These are phyloP conservation scores for Phytophthora tentaculata DNA, from an alignment of 352 stramenopile genomes.

Conservation along the genomic window DNA sequence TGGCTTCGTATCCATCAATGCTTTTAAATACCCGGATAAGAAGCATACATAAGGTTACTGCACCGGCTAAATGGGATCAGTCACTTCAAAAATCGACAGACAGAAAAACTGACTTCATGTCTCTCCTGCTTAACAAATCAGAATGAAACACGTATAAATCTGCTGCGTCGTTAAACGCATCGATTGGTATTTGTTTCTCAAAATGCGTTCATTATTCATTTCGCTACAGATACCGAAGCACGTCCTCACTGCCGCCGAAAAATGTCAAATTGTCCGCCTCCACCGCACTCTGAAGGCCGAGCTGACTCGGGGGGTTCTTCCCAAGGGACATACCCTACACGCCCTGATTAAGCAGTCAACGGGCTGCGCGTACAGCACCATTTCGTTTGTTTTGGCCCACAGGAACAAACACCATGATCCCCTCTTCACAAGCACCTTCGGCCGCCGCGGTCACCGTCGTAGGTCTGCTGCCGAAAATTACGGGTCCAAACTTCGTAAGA, in stretches of 20 bases:
- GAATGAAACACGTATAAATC: not conserved
- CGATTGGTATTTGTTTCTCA: not conserved
- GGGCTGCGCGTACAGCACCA: not conserved
- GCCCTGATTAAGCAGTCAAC: not conserved
- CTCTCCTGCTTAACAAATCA: not conserved
- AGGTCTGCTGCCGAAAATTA: not conserved
- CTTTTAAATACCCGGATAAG: too few relatives aligned
- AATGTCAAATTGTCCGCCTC: not conserved
- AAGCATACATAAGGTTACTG: too few relatives aligned
- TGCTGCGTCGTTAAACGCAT: not conserved
- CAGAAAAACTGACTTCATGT: not conserved
- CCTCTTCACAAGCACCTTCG: not conserved
- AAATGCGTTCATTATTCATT: not conserved
- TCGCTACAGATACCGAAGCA: not conserved
- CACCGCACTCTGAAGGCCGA: not conserved
- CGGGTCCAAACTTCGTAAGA: not conserved
- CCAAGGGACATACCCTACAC: not conserved
- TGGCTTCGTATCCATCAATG: too few relatives aligned
- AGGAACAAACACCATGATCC: not conserved
- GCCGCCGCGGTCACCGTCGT: too few relatives aligned
- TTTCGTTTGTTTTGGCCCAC: not conserved
- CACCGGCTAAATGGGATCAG: too few relatives aligned
- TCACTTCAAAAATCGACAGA: too few relatives aligned
- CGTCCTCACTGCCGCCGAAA: not conserved
- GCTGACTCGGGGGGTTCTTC: not conserved